phyloP scores from a whole-genome alignment of 805 yeast species.

The Myxozyma melibiosi region DNA sequence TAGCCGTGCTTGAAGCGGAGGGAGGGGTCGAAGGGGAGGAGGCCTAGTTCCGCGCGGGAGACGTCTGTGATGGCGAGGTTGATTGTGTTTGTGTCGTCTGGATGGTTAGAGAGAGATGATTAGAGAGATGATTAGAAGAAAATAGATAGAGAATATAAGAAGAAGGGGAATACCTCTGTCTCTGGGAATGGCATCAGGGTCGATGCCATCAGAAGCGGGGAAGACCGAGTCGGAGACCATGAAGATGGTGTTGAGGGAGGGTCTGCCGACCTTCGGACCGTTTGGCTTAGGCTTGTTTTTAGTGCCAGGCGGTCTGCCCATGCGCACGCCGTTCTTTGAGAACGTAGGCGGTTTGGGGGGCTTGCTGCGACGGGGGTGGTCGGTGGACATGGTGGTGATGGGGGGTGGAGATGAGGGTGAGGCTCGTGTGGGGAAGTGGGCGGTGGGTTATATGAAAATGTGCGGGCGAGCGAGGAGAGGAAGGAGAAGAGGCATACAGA shows the following conservation, averaged over 20 bases:
- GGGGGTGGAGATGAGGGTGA: background rate
- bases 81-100: constrained; percentile 5
- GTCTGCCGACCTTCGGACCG: constrained; percentile 31
- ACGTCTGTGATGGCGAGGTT: constrained; percentile 15
- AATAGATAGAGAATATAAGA: no score
- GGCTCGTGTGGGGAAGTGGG: constrained; percentile 1
- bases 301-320: constrained; percentile 31
- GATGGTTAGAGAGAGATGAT: background rate
- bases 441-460: background rate
- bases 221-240: constrained; percentile 17
- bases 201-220: background rate
- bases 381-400: background rate
- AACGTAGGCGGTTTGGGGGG: constrained; percentile 20
- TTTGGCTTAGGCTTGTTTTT: constrained; percentile 28
- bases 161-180: no score
- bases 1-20: constrained; percentile 24
- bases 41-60: constrained; percentile 8
- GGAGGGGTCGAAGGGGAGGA: constrained; percentile 24
- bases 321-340: constrained; percentile 28
- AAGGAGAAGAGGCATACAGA: background rate
- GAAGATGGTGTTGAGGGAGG: constrained; percentile 25
- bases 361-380: constrained; percentile 8
- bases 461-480: background rate
- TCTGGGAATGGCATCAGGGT: constrained; percentile 3
- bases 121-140: background rate